These are phyloP conservation scores for Solanum piurae DNA, from an alignment of 257 asterid species.

Conservation along the genomic window DNA sequence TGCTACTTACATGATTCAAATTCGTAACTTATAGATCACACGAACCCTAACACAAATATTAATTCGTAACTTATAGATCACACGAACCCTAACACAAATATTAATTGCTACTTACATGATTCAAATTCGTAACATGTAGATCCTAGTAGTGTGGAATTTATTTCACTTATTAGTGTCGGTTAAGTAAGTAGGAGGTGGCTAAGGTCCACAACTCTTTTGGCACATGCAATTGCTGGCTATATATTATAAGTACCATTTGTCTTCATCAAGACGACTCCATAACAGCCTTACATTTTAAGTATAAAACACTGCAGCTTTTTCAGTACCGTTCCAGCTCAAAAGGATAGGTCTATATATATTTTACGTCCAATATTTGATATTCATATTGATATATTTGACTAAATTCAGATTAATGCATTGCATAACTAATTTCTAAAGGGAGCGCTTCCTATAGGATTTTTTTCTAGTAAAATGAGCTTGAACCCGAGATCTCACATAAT, in stretches of 20 bases:
- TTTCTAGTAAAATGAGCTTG: not conserved
- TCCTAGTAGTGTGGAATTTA: not conserved
- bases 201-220: not conserved
- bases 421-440: no score
- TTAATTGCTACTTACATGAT: not conserved
- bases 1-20: not conserved
- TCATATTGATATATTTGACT: not conserved
- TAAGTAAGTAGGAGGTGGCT: not conserved
- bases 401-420: not conserved
- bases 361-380: fast-evolving
- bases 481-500: not conserved
- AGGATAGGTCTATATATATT: not conserved
- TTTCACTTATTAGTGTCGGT: not conserved
- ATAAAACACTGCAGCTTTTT: not conserved
- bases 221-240: not conserved
- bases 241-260: not conserved
- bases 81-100: no score
- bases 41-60: no score
- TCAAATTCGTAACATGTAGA: not conserved
- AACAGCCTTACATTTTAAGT: not conserved
- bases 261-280: not conserved
- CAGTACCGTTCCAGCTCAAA: not conserved
- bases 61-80: not conserved
- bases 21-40: not conserved
- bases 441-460: no score